These are phyloP conservation scores for Didymella exigua DNA, from an alignment of 2,329 filamentous ascomycete genomes.

Conservation along the genomic window DNA sequence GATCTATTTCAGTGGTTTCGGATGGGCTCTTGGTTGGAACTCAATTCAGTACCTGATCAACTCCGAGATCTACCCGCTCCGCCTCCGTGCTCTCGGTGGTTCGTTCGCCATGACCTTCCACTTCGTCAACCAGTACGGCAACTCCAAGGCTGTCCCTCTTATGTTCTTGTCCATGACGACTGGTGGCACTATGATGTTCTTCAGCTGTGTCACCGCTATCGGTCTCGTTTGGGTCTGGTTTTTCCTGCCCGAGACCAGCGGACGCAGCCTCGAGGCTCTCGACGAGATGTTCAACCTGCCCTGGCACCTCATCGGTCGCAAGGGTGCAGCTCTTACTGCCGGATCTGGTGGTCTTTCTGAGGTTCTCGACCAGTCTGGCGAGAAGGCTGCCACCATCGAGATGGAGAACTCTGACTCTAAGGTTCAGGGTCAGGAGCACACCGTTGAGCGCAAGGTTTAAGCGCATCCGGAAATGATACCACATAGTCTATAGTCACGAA, in stretches of 20 bases:
- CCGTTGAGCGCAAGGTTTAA: slow-evolving; percentile 29
- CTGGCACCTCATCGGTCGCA: slow-evolving; percentile 73
- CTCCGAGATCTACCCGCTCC: slow-evolving; percentile 76
- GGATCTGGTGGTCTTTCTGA: slow-evolving; percentile 43
- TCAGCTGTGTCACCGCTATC: slow-evolving; percentile 69
- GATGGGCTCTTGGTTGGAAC: slow-evolving; percentile 64
- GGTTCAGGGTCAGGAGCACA: slow-evolving; percentile 20
- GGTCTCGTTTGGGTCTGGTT: slow-evolving; percentile 74
- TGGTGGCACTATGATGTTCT: slow-evolving; percentile 79
- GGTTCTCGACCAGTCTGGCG: slow-evolving; percentile 39
- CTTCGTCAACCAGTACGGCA: slow-evolving; percentile 80
- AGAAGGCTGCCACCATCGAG: slow-evolving; percentile 37
- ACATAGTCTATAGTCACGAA: neutral
- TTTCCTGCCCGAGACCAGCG: slow-evolving; percentile 74
- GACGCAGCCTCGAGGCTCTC: slow-evolving; percentile 69
- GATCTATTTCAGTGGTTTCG: slow-evolving; percentile 61
- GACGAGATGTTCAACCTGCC: slow-evolving; percentile 73
- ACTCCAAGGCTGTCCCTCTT: slow-evolving; percentile 71
- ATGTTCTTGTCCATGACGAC: slow-evolving; percentile 69
- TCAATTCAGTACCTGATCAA: slow-evolving; percentile 79
- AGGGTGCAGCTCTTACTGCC: slow-evolving; percentile 42
- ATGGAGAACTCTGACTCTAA: slow-evolving; percentile 30
- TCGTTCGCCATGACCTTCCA: slow-evolving; percentile 78
- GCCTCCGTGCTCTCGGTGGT: slow-evolving; percentile 72
- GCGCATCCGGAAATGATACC: neutral